Evolutionary conservation across 768 basidiomycete genomes (phyloP).

Genomic region (Pleurotus djamor): DNA sequence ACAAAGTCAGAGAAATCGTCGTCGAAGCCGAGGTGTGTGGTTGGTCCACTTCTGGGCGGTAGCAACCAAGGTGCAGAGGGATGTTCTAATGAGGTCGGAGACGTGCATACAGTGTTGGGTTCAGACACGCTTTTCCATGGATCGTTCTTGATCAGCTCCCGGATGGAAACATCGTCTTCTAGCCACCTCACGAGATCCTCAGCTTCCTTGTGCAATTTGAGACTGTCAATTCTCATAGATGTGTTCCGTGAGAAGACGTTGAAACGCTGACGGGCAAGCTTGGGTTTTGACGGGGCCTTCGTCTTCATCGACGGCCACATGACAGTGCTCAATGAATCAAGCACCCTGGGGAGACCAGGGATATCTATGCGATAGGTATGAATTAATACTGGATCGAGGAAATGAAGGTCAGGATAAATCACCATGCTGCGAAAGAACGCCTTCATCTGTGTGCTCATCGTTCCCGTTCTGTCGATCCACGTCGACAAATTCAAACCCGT

Average conservation of each 20-base stretch:
- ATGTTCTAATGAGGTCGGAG: slow-evolving; percentile 20
- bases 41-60: background rate
- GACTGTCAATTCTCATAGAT: slow-evolving; percentile 13
- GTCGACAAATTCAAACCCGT: slow-evolving; percentile 80
- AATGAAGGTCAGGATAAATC: slow-evolving; percentile 11
- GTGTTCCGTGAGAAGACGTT: slow-evolving; percentile 20
- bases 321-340: slow-evolving; percentile 81
- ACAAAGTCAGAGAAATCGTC: slow-evolving; percentile 82
- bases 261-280: slow-evolving; percentile 22
- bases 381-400: background rate
- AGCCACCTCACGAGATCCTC: slow-evolving; percentile 63
- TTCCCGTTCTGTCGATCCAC: slow-evolving; percentile 11
- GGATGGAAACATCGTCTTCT: slow-evolving; percentile 42
- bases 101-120: slow-evolving; percentile 21
- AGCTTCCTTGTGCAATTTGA: slow-evolving; percentile 47
- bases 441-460: slow-evolving; percentile 10
- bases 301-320: slow-evolving; percentile 85
- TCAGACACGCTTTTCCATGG: slow-evolving; percentile 38
- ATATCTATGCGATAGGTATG: slow-evolving; percentile 30
- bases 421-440: slow-evolving; percentile 19
- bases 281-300: slow-evolving; percentile 19
- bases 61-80: slow-evolving; percentile 8
- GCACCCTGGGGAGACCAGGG: slow-evolving; percentile 58
- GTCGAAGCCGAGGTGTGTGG: slow-evolving; percentile 47
- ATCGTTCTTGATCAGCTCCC: slow-evolving; percentile 21